Conservation (phyloP, 2,329 filamentous ascomycete genomes). For the Pseudocercospora fijiensis region DNA sequence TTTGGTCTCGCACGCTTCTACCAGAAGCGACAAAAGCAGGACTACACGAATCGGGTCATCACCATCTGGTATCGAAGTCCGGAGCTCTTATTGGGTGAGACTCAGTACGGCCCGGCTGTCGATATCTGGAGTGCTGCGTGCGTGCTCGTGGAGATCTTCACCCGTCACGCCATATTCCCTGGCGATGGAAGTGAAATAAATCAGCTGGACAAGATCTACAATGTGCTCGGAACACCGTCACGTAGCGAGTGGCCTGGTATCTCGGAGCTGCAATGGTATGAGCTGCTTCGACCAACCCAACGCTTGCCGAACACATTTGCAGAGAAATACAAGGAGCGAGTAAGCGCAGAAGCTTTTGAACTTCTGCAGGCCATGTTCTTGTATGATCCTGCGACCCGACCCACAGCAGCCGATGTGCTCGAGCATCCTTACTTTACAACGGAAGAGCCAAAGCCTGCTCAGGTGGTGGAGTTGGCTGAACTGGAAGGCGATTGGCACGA, state of each 20-base stretch:
- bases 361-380: conserved; percentile 80
- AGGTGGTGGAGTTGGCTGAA: conserved; percentile 77
- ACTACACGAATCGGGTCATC: conserved; percentile 98
- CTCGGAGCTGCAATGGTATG: conserved; percentile 95
- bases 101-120: conserved; percentile 82
- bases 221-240: conserved; percentile 83
- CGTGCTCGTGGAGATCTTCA: conserved; percentile 95
- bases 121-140: conserved; percentile 98
- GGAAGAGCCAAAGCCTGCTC: conserved; percentile 74
- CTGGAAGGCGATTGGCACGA: conserved; percentile 97
- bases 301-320: conserved; percentile 73
- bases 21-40: conserved; percentile 82
- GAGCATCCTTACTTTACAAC: conserved; percentile 82
- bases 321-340: conserved; percentile 73
- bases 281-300: conserved; percentile 77
- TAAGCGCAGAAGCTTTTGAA: conserved; percentile 79
- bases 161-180: conserved; percentile 86
- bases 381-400: conserved; percentile 82
- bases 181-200: conserved; percentile 94
- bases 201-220: conserved; percentile 96
- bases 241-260: conserved; percentile 82
- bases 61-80: conserved; percentile 97
- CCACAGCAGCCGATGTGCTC: conserved; percentile 79
- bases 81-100: conserved; percentile 86
- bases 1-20: conserved; percentile 97